These are phyloP conservation scores for Glomus cerebriforme DNA, from an alignment of 192 early-diverging fungal species.

Conservation along the genomic window DNA sequence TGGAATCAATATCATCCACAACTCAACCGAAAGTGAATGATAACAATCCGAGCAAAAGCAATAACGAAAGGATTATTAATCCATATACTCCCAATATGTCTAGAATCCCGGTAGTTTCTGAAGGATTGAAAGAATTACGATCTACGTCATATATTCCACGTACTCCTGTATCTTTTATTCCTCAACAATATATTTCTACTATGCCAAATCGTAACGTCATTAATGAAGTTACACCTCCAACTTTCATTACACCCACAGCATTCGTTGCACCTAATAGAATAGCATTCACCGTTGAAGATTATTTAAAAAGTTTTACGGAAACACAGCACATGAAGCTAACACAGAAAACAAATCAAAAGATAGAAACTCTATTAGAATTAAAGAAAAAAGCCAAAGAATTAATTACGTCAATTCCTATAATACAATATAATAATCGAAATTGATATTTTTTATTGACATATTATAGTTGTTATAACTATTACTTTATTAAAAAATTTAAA, in stretches of 20 bases:
- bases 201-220: neutral
- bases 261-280: neutral
- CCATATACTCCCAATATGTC: neutral
- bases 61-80: neutral
- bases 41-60: neutral
- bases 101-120: neutral
- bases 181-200: neutral
- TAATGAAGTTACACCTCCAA: neutral
- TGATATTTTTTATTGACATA: too few species aligned
- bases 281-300: constrained; percentile 14
- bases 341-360: neutral
- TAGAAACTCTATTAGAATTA: neutral
- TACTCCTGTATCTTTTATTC: neutral
- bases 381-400: neutral
- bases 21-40: neutral
- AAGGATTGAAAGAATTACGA: neutral
- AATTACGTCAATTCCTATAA: constrained; percentile 3
- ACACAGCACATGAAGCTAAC: neutral
- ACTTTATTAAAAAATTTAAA: too few species aligned
- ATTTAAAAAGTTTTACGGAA: neutral
- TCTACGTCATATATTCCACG: neutral
- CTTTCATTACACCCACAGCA: neutral
- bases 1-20: neutral
- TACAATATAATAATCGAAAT: neutral
- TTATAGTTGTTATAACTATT: too few species aligned